These are phyloP conservation scores for Trametes meyenii DNA, from an alignment of 768 basidiomycete genomes.

Conservation along the genomic window DNA sequence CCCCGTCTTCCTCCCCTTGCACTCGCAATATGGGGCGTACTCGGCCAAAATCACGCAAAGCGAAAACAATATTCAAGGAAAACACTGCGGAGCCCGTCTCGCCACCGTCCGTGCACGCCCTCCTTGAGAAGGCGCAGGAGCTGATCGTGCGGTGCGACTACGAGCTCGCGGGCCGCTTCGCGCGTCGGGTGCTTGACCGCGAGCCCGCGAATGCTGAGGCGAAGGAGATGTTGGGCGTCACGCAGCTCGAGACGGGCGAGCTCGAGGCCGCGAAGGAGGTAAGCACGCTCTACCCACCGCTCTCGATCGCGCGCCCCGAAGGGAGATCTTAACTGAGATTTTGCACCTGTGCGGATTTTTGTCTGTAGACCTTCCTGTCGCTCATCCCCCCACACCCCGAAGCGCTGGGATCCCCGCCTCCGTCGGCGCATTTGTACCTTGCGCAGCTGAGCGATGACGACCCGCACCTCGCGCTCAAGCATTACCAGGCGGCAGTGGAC, in stretches of 20 bases:
- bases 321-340: background rate
- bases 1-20: background rate
- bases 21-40: conserved; percentile 35
- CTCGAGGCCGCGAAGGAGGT: conserved; percentile 72
- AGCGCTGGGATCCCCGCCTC: conserved; percentile 60
- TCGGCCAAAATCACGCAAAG: conserved; percentile 36
- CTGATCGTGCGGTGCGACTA: conserved; percentile 86
- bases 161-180: conserved; percentile 75
- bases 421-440: conserved; percentile 86
- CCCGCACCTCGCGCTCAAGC: conserved; percentile 67
- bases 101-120: conserved; percentile 42
- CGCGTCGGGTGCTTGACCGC: conserved; percentile 64
- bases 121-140: conserved; percentile 79
- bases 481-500: conserved; percentile 83
- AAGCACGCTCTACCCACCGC: conserved; percentile 26
- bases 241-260: conserved; percentile 79
- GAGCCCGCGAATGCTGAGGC: conserved; percentile 67
- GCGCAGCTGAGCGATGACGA: conserved; percentile 83
- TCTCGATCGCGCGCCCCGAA: background rate
- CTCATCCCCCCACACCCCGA: conserved; percentile 61
- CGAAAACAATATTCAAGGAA: conserved; percentile 21
- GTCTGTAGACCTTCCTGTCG: conserved; percentile 60
- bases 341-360: background rate
- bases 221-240: conserved; percentile 80
- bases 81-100: conserved; percentile 34